A percentile compares a stretch with the other conserved stretches of the same genome.
These are phyloP conservation scores for Paracoccidioides brasiliensis DNA, from an alignment of 2,329 filamentous ascomycete species.

Conservation along the genomic window DNA sequence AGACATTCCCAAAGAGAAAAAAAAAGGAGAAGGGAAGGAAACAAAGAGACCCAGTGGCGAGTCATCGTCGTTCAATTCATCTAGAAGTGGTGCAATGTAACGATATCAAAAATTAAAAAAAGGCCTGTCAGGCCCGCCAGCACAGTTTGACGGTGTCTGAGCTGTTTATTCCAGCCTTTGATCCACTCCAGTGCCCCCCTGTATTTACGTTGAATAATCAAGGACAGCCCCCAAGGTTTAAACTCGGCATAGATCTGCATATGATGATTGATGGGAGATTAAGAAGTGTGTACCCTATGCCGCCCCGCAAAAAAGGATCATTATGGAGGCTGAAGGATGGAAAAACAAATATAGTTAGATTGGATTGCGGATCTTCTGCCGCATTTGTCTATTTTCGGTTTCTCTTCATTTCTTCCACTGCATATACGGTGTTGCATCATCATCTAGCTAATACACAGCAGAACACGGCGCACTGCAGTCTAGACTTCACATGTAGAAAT, in stretches of 20 bases:
- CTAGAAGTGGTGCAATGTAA: not conserved
- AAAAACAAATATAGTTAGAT: too few species aligned
- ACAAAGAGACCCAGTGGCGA: not conserved
- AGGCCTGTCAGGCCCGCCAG: not conserved
- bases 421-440: not conserved
- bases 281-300: too few species aligned
- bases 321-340: too few species aligned
- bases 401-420: not conserved
- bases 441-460: not conserved
- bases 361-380: not conserved
- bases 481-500: not conserved
- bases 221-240: too few species aligned
- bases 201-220: not conserved
- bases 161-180: not conserved
- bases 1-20: not conserved
- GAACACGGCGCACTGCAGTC: not conserved
- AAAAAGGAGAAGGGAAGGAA: not conserved
- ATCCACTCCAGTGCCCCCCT: not conserved
- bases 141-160: not conserved
- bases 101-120: not conserved
- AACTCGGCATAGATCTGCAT: too few species aligned
- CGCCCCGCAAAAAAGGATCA: too few species aligned
- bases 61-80: not conserved
- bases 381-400: not conserved
- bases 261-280: too few species aligned